Evolutionary conservation across 768 basidiomycete species (phyloP), one percentile per base, ranked within the genome.

Genomic region (Filobasidium wieringae): DNA sequence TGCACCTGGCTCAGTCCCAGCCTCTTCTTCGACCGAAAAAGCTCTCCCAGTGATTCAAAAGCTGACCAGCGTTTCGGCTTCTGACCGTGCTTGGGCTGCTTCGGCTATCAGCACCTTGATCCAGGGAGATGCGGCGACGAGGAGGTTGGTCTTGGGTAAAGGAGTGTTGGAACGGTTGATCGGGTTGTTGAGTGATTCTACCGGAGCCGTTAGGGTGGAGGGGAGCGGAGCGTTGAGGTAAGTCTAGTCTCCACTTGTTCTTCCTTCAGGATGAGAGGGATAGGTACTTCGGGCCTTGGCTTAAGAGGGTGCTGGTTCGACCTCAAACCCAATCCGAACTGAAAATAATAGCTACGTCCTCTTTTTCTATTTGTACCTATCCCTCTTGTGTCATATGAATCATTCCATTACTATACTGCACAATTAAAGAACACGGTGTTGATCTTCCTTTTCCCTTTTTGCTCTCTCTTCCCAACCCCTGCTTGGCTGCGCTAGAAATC

Each of bases 101-200:
- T 89, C 91, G 24, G 90, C 91, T 0, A 86, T 93, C n/a, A 90
- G 88, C 11, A 93, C 88, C 72, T 77, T 96, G 50, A 93, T 93
- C 61, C 87, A 91, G 71, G 93, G 93, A 64, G 92, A 96, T 72
- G 86, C 91, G 19, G 88, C 88, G 7, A 95, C 92, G 14, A 78
- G 92, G 60, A 76, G 92, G 62, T 75, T 96, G 65, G 79, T 96
- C 19, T 91, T 93, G 68, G 86, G 87, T 29, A 89, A 87, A 75
- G 89, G 91, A 70, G 79, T 93, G 33, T 87, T 96, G 33, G 88
- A 87, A 5, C 81, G 81, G 30, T 75, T 95, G 65, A 90, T 95
- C 67, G 83, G 82, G 8, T 80, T 91, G n/a, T 76, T 95, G 47
- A 85, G 87, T 8, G 92, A 96, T 70, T 80, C 78, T 52, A 88